Conservation (phyloP, 1,284 basidiomycete species). For the Irpex rosettiformis region DNA sequence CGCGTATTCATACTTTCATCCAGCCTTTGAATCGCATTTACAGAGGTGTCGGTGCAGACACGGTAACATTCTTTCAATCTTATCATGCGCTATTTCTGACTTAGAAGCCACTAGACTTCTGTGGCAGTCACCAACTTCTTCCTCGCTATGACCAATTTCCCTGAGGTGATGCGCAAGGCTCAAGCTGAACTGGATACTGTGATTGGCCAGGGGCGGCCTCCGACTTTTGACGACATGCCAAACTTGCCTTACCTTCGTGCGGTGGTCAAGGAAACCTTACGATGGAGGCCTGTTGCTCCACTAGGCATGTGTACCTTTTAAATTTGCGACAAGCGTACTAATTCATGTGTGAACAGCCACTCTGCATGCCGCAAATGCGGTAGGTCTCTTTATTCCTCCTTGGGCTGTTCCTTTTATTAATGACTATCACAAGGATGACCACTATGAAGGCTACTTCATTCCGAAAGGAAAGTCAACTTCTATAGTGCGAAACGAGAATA, state of each 20-base stretch:
- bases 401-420: neutral
- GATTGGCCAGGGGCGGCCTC: neutral
- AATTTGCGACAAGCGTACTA: too few species aligned
- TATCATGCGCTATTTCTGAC: neutral
- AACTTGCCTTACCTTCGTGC: constrained; percentile 5
- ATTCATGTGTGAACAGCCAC: too few species aligned
- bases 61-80: neutral
- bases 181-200: constrained; percentile 6
- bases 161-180: constrained; percentile 3
- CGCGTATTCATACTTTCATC: neutral
- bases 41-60: neutral
- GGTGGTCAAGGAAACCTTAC: constrained; percentile 3
- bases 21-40: too few species aligned
- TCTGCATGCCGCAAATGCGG: neutral
- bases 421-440: neutral
- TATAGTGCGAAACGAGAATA: neutral
- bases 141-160: constrained; percentile 3
- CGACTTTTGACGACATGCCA: neutral
- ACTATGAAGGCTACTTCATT: constrained; percentile 2
- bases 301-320: neutral
- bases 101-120: neutral
- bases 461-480: neutral
- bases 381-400: neutral
- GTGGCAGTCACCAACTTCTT: neutral
- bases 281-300: neutral